Evolutionary conservation across 495 filamentous ascomycete species (phyloP).

Genomic region (Margaritispora aquatica): DNA sequence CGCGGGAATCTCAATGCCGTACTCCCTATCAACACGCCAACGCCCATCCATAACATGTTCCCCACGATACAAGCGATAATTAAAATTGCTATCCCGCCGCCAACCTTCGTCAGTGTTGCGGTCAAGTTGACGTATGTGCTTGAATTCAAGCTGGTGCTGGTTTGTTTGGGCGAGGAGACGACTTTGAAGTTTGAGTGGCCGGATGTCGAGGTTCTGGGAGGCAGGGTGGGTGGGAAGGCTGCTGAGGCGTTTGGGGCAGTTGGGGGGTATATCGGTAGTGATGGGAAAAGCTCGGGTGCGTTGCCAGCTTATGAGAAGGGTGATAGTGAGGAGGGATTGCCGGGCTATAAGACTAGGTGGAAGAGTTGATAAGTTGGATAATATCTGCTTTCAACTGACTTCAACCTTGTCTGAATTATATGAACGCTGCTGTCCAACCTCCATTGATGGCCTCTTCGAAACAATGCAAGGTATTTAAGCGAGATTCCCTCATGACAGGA

Average conservation of each 20-base stretch:
- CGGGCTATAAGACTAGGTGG: neutral
- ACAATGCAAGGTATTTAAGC: too few species aligned
- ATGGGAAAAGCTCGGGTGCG: neutral
- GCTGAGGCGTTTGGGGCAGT: neutral
- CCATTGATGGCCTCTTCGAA: too few species aligned
- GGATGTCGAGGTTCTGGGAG: neutral
- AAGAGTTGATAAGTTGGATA: neutral
- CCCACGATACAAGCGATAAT: neutral
- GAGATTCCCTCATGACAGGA: too few species aligned
- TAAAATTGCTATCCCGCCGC: neutral
- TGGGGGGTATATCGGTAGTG: neutral
- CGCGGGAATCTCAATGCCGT: neutral
- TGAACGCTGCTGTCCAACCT: too few species aligned
- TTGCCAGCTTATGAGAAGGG: neutral
- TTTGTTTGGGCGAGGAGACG: slow-evolving; percentile 1
- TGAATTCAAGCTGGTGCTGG: neutral
- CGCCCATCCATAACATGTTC: neutral
- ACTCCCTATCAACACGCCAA: neutral
- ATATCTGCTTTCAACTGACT: too few species aligned
- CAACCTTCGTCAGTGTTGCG: neutral
- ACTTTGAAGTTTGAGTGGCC: slow-evolving; percentile 6
- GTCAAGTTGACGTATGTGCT: slow-evolving; percentile 1
- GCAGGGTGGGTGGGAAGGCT: neutral
- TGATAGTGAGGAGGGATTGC: neutral
- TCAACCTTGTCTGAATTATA: too few species aligned